phyloP scores from a whole-genome alignment of 1,284 basidiomycete genomes.

The Malassezia furfur region DNA sequence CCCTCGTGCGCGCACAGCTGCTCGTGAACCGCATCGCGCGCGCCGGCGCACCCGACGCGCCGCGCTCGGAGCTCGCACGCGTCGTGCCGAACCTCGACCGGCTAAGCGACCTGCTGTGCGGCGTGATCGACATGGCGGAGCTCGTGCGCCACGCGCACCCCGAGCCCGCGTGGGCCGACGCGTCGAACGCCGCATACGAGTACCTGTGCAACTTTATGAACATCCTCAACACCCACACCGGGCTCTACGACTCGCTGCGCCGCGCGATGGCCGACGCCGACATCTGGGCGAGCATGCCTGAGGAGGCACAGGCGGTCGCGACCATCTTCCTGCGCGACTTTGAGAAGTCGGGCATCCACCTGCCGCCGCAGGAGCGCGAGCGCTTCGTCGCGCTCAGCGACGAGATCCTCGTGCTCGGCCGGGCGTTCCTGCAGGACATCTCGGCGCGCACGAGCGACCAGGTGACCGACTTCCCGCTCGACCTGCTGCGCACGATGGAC shows the following conservation, averaged over 20 bases:
- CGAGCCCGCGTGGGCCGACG: constrained; percentile 67
- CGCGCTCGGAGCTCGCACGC: constrained; percentile 23
- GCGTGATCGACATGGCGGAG: constrained; percentile 92
- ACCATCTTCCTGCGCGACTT: constrained; percentile 92
- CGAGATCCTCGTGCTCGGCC: constrained; percentile 76
- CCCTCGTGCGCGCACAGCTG: constrained; percentile 39
- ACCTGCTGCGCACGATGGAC: constrained; percentile 28
- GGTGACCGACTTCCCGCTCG: constrained; percentile 22
- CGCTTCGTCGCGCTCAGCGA: constrained; percentile 85
- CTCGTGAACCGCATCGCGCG: constrained; percentile 39
- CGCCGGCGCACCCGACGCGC: constrained; percentile 20
- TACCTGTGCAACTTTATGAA: constrained; percentile 94
- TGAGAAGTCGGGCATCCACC: constrained; percentile 88
- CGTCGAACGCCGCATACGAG: constrained; percentile 80
- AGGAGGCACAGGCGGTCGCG: constrained; percentile 57
- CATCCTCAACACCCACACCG: constrained; percentile 87
- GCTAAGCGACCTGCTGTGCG: constrained; percentile 86
- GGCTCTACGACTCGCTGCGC: constrained; percentile 57
- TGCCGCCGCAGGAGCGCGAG: constrained; percentile 65
- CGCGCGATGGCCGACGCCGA: constrained; percentile 47
- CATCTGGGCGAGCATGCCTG: constrained; percentile 38
- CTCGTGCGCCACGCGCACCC: constrained; percentile 87
- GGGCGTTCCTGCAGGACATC: constrained; percentile 62
- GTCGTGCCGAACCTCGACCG: constrained; percentile 59
- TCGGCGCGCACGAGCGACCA: constrained; percentile 17